phyloP scores from a whole-genome alignment of 345 rosid species.

The Moricandia arvensis region DNA sequence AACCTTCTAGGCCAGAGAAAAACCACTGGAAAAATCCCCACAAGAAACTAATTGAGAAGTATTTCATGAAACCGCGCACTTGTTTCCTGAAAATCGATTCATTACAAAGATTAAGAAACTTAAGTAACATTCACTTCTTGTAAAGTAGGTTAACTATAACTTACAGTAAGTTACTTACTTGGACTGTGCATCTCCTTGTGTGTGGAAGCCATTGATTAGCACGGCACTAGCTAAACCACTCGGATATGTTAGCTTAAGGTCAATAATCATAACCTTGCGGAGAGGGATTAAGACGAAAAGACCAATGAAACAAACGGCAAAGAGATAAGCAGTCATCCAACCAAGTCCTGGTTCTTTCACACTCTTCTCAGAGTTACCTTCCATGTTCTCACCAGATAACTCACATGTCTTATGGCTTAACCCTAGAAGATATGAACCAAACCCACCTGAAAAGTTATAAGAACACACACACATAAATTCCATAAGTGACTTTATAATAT shows the following conservation, averaged over 20 bases:
- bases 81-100: constrained; percentile 54
- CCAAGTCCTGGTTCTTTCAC: constrained; percentile 87
- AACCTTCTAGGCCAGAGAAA: constrained; percentile 35
- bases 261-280: constrained; percentile 85
- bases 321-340: constrained; percentile 91
- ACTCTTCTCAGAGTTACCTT: constrained; percentile 62
- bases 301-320: constrained; percentile 84
- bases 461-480: background rate
- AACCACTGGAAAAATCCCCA: constrained; percentile 17
- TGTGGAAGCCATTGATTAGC: background rate
- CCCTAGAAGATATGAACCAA: constrained; percentile 88
- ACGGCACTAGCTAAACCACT: constrained; percentile 73
- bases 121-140: background rate
- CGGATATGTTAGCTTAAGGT: constrained; percentile 80
- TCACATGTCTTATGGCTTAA: constrained; percentile 75
- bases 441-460: constrained; percentile 57
- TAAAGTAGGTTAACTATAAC: background rate
- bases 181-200: constrained; percentile 45
- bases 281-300: constrained; percentile 92
- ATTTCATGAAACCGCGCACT: constrained; percentile 32
- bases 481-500: background rate
- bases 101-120: background rate
- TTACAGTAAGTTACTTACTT: too few relatives aligned
- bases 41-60: constrained; percentile 31
- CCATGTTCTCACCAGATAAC: constrained; percentile 63